Evolutionary conservation across 2,329 filamentous ascomycete genomes (phyloP), one percentile per base, ranked within the genome.

Genomic region (Epichloe hybrida): DNA sequence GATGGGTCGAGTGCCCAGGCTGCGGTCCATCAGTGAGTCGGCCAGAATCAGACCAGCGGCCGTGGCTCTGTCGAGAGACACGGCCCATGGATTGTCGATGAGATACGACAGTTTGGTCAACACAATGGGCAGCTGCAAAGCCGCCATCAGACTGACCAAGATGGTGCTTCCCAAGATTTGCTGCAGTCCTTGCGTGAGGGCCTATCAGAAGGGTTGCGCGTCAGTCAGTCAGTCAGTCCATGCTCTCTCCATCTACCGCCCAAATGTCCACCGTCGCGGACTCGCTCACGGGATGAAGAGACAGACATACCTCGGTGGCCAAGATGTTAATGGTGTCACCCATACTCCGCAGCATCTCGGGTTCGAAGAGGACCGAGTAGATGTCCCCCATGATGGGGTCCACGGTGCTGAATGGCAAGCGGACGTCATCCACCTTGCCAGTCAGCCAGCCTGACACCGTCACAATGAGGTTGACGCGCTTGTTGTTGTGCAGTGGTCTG

Each of bases 371-470:
- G 11, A 98, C 84, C 0, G 91, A 96, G 69, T 98, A 98, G 15
- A 98, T 83, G 63, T 98, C 93, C 12, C 93, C 93, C 93, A 98
- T 98, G 55, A 97, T 80, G 0, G 94, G 88, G 65, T 98, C 90
- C 6, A 98, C 85, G 0, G 94, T 98, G 70, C 89, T 96, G 68
- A 86, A 98, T 7, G 93, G 93, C 61, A 98, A 70, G 53, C 93
- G 86, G 47, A 98, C 90, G 65, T 98, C 93, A 69, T 98, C 93
- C 49, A 95, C 83, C 63, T 95, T 97, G 61, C 94, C 93, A 40
- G 88, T 96, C 86, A 98, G 94, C 93, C 93, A 98, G 3, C 93
- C 93, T 0, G 91, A 89, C 34, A 98, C 81, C 0, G 93, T 97
- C 39, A 98, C 82, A 56, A 98, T 93, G 34, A 98, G 76, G 60